Conservation (phyloP, 805 yeast genomes). For the Yamadazyma laniorum region DNA sequence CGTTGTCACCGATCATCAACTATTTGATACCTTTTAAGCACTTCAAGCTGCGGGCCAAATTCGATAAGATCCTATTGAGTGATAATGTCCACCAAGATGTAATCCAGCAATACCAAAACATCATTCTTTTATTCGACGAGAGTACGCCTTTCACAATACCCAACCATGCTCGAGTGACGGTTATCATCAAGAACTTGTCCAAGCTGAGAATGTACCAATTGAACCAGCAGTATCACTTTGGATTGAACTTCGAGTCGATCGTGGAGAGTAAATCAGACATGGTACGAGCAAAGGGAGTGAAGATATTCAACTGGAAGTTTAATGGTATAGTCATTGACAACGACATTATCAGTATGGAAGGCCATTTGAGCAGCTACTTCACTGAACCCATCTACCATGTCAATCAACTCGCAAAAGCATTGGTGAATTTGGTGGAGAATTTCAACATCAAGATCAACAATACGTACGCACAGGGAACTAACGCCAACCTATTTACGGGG, state of each 20-base stretch:
- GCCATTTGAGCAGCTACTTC: conserved; percentile 42
- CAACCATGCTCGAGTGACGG: conserved; percentile 15
- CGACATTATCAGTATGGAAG: conserved; percentile 44
- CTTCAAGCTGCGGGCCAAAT: conserved; percentile 49
- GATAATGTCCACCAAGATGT: conserved; percentile 18
- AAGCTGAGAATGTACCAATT: conserved; percentile 32
- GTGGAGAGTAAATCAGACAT: conserved; percentile 7
- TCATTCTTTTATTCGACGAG: conserved; percentile 12
- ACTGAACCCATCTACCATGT: conserved; percentile 46
- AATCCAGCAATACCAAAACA: conserved; percentile 14
- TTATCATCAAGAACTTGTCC: conserved; percentile 38
- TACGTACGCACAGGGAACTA: conserved; percentile 58
- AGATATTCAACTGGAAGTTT: conserved; percentile 46
- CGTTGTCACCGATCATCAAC: conserved; percentile 50
- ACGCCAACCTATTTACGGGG: conserved; percentile 49
- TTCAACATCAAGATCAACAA: conserved; percentile 48
- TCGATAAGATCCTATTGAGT: conserved; percentile 50
- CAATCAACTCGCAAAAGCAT: conserved; percentile 45
- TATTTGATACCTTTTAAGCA: conserved; percentile 53
- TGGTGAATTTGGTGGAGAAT: conserved; percentile 45
- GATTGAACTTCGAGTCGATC: conserved; percentile 12
- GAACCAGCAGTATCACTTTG: conserved; percentile 18
- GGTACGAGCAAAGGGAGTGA: conserved; percentile 31
- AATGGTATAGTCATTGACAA: conserved; percentile 41
- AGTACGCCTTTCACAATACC: conserved; percentile 12